Evolutionary conservation across 768 basidiomycete species (phyloP).

Genomic region (Mycena chlorophos): DNA sequence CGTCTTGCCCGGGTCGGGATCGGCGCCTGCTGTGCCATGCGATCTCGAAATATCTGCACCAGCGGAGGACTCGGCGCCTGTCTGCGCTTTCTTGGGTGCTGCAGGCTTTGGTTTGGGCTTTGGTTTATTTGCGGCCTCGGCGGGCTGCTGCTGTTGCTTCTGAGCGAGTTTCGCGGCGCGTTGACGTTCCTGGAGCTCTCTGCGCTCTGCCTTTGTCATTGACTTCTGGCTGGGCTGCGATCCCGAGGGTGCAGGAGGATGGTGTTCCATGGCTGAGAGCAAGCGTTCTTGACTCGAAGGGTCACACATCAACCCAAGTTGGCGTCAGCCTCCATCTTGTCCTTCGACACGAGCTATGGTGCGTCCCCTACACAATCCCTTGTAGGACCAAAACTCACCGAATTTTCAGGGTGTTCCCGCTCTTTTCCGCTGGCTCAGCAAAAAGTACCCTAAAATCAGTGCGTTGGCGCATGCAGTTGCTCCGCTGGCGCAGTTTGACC

Average conservation of each 20-base stretch:
- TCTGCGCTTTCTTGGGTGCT: constrained; percentile 27
- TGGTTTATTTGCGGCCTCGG: constrained; percentile 14
- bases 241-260: constrained; percentile 18
- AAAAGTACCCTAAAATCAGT: constrained; percentile 98
- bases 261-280: background rate
- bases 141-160: constrained; percentile 34
- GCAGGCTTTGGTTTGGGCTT: constrained; percentile 28
- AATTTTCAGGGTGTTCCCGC: constrained; percentile 87
- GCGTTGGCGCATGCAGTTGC: constrained; percentile 27
- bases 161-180: constrained; percentile 69
- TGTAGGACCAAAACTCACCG: too few species aligned
- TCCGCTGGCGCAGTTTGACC: background rate
- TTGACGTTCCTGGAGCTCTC: constrained; percentile 78
- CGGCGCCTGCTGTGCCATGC: constrained; percentile 20
- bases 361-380: background rate
- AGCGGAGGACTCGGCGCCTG: constrained; percentile 28
- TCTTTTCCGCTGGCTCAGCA: constrained; percentile 96
- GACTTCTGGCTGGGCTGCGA: constrained; percentile 60
- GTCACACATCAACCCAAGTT: background rate
- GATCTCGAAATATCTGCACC: constrained; percentile 16
- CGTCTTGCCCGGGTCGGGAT: constrained; percentile 43
- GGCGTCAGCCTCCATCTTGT: constrained; percentile 5
- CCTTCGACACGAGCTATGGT: constrained; percentile 14
- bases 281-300: background rate
- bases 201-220: constrained; percentile 78